A percentile compares a stretch with the other conserved stretches of the same genome.
These are phyloP conservation scores for Backusella australiensis DNA, from an alignment of 192 early-diverging fungal species.

Conservation along the genomic window DNA sequence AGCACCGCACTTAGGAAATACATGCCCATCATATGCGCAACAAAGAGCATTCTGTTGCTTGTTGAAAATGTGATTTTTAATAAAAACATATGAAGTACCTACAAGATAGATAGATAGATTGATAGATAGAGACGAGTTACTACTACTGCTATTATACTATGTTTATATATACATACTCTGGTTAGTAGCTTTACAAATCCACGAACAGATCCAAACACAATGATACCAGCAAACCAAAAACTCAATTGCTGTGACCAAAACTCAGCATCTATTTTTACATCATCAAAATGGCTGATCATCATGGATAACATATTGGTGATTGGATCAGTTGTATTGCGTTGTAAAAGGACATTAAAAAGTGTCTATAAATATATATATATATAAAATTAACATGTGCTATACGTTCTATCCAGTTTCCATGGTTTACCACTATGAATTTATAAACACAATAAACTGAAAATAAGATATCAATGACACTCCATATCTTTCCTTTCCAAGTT, in stretches of 20 bases:
- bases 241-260: constrained; percentile 92
- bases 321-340: constrained; percentile 76
- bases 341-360: constrained; percentile 75
- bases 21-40: constrained; percentile 89
- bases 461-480: constrained; percentile 79
- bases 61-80: constrained; percentile 59
- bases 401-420: not conserved
- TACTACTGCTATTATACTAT: not conserved
- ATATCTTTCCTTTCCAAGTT: constrained; percentile 60
- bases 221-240: constrained; percentile 86
- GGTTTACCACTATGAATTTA: constrained; percentile 72
- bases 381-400: not conserved
- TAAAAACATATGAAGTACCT: constrained; percentile 70
- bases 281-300: constrained; percentile 58
- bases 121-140: too few relatives aligned
- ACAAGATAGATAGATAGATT: constrained; percentile 26
- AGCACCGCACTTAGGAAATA: constrained; percentile 91
- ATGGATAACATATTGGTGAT: constrained; percentile 78
- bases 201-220: constrained; percentile 88
- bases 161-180: constrained; percentile 39
- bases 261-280: constrained; percentile 68
- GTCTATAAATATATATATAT: constrained; percentile 42
- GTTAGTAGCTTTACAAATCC: constrained; percentile 82
- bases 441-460: constrained; percentile 91
- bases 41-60: constrained; percentile 72